Base-by-base conservation (phyloP, 352 stramenopile species). In the Pythium rhizo-oryzae region DNA sequence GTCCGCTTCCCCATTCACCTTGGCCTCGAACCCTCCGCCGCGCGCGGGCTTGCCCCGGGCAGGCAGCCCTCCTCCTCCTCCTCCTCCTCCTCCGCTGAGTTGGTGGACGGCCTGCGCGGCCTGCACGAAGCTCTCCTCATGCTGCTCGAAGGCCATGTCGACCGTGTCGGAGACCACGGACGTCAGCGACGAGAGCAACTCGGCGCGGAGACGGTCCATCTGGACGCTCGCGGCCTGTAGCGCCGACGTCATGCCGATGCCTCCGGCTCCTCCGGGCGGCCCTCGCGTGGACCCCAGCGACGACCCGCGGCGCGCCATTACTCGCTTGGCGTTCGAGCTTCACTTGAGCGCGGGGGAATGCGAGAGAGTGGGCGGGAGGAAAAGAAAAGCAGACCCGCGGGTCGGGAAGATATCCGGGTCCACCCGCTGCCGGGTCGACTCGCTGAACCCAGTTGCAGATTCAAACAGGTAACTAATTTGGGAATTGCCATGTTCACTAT, bases 111-210 rank as follows among this genome's bases (percentile, higher is more conserved):
- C 46, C 57, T 65, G 66, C 21, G 61, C 49, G n/a, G 59, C 65
- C 24, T 54, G 56, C 18, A 54, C 49, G 21, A 75, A 46, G 35
- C 37, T 64, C 37, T 75, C 64, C n/a, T 77, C 63, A 60, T 84
- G 86, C 44, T 77, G 77, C 57, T 74, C 69, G 46, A 80, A 90
- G 41, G 89, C 77, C 41, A 70, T 77, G 41, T 70, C 71, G 25
- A 92, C 77, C 25, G 81, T 81, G 59, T 87, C 74, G 24, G 63
- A 72, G n/a, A 89, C 71, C 19, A 71, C 82, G 39, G 77, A 69
- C 55, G 76, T 73, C 18, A 91, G 74, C 44, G 80, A 78, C 25
- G 68, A 75, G 24, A 77, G 70, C 19, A 90, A 73, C 44, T 78
- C 62, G 43, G 39, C 69, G 59, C 73, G 69, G 23, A 90, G 55